A percentile compares a stretch with the other conserved stretches of the same genome.
Evolutionary conservation across 176 grass and related monocot genomes (phyloP).

Genomic region (Panicum miliaceum): DNA sequence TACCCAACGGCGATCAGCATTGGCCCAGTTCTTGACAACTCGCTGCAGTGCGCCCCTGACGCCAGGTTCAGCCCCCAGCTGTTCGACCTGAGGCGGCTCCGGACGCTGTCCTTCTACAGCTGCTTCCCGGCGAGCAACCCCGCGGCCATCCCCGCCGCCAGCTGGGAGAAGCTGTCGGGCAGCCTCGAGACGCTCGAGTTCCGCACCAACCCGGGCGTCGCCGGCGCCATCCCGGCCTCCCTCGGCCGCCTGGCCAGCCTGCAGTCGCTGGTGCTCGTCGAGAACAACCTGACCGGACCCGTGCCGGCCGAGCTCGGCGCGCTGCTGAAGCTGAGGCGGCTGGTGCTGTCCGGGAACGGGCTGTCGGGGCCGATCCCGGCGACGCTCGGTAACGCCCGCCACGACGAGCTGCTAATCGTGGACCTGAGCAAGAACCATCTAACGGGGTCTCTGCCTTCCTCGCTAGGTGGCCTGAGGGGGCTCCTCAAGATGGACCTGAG

Average conservation of each 20-base stretch:
- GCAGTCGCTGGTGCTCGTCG: constrained; percentile 76
- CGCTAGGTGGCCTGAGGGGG: constrained; percentile 59
- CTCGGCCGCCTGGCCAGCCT: constrained; percentile 67
- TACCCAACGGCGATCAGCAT: constrained; percentile 76
- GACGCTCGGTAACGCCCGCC: constrained; percentile 54
- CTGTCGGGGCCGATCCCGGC: constrained; percentile 66
- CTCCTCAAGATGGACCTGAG: constrained; percentile 89
- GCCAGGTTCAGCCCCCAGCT: constrained; percentile 66
- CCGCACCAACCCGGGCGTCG: constrained; percentile 68
- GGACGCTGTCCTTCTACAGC: constrained; percentile 68
- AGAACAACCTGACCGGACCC: constrained; percentile 64
- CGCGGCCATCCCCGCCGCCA: constrained; percentile 43
- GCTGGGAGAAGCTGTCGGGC: constrained; percentile 68
- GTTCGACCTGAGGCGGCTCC: constrained; percentile 79
- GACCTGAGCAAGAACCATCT: constrained; percentile 60
- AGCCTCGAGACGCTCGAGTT: constrained; percentile 77
- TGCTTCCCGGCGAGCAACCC: constrained; percentile 67
- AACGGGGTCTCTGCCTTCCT: constrained; percentile 67
- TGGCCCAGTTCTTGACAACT: constrained; percentile 90
- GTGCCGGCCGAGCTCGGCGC: constrained; percentile 61
- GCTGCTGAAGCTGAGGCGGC: constrained; percentile 53
- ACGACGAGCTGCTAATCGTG: constrained; percentile 56
- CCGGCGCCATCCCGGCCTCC: constrained; percentile 50
- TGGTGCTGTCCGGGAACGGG: constrained; percentile 75
- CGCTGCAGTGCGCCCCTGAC: constrained; percentile 60